phyloP scores from a whole-genome alignment of 306 rosid species.

The Ochetophila trinervis region DNA sequence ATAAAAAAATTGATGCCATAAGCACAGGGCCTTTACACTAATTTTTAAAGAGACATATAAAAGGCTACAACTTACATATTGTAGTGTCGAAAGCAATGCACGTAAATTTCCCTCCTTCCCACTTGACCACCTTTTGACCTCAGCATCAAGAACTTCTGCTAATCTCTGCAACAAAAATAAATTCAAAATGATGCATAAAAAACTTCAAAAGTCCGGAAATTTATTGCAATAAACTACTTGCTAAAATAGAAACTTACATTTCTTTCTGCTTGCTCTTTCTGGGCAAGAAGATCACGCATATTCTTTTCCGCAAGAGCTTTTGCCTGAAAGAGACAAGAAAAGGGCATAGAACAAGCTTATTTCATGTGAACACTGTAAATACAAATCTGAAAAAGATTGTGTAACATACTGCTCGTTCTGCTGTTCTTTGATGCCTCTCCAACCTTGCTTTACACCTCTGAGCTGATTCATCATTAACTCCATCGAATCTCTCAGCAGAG shows the following conservation, averaged over 20 bases:
- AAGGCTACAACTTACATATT: slow-evolving; percentile 61
- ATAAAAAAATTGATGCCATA: slow-evolving; percentile 19
- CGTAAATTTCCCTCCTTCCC: slow-evolving; percentile 94
- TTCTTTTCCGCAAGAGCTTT: slow-evolving; percentile 94
- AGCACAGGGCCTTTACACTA: slow-evolving; percentile 5
- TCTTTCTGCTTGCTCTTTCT: slow-evolving; percentile 86
- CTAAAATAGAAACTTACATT: slow-evolving; percentile 47
- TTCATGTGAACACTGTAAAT: slow-evolving; percentile 12
- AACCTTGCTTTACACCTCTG: slow-evolving; percentile 79
- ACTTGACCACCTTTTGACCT: slow-evolving; percentile 93
- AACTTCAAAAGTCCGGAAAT: not conserved
- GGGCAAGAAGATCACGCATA: slow-evolving; percentile 71
- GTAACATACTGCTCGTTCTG: slow-evolving; percentile 81
- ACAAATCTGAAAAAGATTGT: slow-evolving; percentile 19
- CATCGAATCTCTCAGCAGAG: slow-evolving; percentile 46
- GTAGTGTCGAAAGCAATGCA: slow-evolving; percentile 92
- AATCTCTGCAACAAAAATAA: slow-evolving; percentile 60
- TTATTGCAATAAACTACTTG: slow-evolving; percentile 1
- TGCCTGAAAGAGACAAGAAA: slow-evolving; percentile 49
- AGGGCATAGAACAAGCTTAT: slow-evolving; percentile 27
- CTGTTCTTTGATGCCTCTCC: slow-evolving; percentile 76
- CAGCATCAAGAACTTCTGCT: slow-evolving; percentile 77
- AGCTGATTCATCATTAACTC: slow-evolving; percentile 54
- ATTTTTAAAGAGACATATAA: not conserved
- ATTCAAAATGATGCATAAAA: slow-evolving; percentile 27